Conservation (phyloP, 2,329 filamentous ascomycete species). For the Thielaviopsis cerberus region DNA sequence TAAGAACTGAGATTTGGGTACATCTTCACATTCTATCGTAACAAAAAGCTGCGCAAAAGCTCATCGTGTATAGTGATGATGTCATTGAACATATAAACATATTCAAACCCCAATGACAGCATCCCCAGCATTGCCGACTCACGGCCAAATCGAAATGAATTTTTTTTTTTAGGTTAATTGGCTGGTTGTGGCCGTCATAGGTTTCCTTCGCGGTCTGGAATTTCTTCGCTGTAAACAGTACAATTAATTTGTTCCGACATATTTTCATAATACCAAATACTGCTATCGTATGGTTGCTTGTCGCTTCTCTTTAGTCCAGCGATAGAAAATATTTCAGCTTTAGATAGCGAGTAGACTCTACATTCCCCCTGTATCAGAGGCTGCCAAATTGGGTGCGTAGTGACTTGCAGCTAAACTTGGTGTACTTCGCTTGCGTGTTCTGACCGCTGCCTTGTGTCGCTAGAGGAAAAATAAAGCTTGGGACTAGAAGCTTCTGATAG, state of each 20-base stretch:
- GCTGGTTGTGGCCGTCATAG: background rate
- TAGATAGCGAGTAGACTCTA: background rate
- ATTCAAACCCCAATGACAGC: background rate
- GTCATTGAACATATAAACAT: conserved; percentile 1
- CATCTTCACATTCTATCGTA: background rate
- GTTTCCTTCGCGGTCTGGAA: too few relatives aligned
- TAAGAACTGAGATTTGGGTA: too few relatives aligned
- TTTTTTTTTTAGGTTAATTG: background rate
- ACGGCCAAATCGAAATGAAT: too few relatives aligned
- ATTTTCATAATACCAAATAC: too few relatives aligned
- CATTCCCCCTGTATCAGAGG: background rate
- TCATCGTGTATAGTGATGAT: background rate
- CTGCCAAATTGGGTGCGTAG: background rate
- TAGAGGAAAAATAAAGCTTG: background rate
- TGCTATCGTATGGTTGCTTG: too few relatives aligned
- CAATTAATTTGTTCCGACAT: too few relatives aligned
- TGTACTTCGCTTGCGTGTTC: conserved; percentile 8
- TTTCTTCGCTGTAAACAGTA: too few relatives aligned
- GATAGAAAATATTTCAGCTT: background rate
- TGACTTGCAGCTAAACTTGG: background rate
- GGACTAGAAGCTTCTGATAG: conserved; percentile 11
- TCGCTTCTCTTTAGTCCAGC: background rate
- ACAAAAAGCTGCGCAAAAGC: background rate
- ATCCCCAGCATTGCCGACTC: background rate
- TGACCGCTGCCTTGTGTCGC: conserved; percentile 4